Conservation (phyloP, 1,284 basidiomycete species). For the Marasmius fiardii region DNA sequence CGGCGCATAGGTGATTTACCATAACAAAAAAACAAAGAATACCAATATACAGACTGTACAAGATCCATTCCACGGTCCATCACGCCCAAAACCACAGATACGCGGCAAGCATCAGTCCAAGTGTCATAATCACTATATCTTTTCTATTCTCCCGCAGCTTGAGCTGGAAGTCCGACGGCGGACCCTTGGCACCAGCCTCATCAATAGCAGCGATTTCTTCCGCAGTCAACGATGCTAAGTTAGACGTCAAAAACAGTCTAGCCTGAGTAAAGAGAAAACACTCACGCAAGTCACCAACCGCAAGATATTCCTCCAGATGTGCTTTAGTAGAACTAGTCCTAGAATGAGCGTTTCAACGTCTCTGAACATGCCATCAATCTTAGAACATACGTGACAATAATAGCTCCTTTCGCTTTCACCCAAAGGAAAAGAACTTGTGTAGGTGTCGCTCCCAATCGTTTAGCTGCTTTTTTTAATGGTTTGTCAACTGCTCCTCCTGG, state of each 20-base stretch:
- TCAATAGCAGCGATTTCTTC: constrained; percentile 42
- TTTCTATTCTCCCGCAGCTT: not conserved
- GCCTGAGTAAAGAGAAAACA: not conserved
- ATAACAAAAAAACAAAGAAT: too few species aligned
- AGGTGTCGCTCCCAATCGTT: constrained; percentile 54
- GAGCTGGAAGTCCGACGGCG: constrained; percentile 2
- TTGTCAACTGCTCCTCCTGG: constrained; percentile 76
- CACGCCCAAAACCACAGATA: too few species aligned
- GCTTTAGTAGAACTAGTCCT: constrained; percentile 53
- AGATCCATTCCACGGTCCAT: too few species aligned
- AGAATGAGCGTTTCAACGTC: not conserved
- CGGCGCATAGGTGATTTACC: too few species aligned
- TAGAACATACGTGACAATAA: constrained; percentile 59
- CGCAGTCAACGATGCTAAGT: constrained; percentile 27
- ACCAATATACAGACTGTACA: too few species aligned
- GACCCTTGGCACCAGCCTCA: constrained; percentile 33
- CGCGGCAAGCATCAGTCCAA: not conserved
- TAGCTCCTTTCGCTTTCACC: constrained; percentile 62
- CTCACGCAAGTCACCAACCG: constrained; percentile 44
- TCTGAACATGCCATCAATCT: constrained; percentile 1
- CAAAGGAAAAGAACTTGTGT: constrained; percentile 74
- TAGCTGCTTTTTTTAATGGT: constrained; percentile 53
- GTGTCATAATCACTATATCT: not conserved
- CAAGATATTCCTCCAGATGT: constrained; percentile 53
- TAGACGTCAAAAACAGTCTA: not conserved